These are phyloP conservation scores for Populus euphratica DNA, from an alignment of 345 rosid genomes.

Conservation along the genomic window DNA sequence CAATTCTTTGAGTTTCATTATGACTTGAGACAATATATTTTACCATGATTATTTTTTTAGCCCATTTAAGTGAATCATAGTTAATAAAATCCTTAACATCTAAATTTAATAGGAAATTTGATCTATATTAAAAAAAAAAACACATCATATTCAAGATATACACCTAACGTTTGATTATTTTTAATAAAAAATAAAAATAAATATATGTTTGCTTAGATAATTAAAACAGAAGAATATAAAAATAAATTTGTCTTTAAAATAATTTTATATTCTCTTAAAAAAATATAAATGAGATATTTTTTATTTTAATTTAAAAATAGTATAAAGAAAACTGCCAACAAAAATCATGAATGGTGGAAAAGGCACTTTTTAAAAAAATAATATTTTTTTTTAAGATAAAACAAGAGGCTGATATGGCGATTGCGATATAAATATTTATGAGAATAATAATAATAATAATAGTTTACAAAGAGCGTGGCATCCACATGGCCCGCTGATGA, in stretches of 20 bases:
- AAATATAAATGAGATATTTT: no score
- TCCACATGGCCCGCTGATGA: neutral
- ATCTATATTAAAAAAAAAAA: no score
- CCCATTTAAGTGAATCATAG: neutral
- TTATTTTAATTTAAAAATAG: no score
- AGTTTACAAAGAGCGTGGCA: neutral
- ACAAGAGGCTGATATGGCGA: neutral
- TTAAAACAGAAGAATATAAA: no score
- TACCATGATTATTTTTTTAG: neutral
- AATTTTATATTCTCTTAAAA: no score
- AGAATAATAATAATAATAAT: neutral
- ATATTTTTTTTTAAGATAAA: neutral
- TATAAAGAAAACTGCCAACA: neutral
- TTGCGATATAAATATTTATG: neutral
- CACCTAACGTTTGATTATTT: no score
- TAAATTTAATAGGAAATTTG: neutral
- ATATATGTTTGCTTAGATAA: no score
- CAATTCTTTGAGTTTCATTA: no score
- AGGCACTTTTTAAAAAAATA: no score
- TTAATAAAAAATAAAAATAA: no score
- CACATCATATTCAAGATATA: no score
- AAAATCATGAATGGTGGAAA: neutral
- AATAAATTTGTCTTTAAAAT: no score
- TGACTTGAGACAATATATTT: neutral
- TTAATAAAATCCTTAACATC: neutral